Evolutionary conservation across 768 basidiomycete species (phyloP).

Genomic region (Mycena indigotica): DNA sequence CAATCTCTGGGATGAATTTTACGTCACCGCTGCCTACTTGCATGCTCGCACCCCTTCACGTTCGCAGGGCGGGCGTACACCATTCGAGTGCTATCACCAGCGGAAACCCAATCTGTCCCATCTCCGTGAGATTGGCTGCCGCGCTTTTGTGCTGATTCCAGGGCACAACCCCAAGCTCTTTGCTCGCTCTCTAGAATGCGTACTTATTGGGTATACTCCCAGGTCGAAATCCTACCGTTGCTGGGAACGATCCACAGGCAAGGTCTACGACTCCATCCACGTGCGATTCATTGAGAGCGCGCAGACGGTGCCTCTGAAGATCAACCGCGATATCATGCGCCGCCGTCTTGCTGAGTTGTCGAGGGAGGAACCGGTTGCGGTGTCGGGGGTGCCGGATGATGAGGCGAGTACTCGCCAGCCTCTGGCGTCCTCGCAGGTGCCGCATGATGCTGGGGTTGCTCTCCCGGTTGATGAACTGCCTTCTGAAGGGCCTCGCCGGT

Average conservation of each 20-base stretch:
- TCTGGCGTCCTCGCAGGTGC: not conserved
- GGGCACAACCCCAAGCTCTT: constrained; percentile 25
- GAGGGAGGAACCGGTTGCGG: too few species aligned
- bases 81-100: constrained; percentile 22
- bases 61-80: constrained; percentile 9
- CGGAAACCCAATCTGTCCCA: constrained; percentile 21
- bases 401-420: not conserved
- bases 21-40: constrained; percentile 21
- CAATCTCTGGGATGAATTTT: constrained; percentile 25
- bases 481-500: not conserved
- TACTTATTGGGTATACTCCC: constrained; percentile 27
- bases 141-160: constrained; percentile 24
- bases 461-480: not conserved
- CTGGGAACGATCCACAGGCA: constrained; percentile 17
- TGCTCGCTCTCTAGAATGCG: constrained; percentile 19
- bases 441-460: not conserved
- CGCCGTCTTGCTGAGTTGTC: too few species aligned
- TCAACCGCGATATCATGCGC: too few species aligned
- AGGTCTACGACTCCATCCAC: constrained; percentile 1
- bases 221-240: constrained; percentile 29
- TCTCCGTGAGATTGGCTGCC: constrained; percentile 29
- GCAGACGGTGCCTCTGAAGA: not conserved
- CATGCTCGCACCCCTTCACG: constrained; percentile 17
- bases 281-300: not conserved
- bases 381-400: too few species aligned